Base-by-base conservation (phyloP, 2,329 filamentous ascomycete genomes). In the Phyllosticta citribraziliensis region DNA sequence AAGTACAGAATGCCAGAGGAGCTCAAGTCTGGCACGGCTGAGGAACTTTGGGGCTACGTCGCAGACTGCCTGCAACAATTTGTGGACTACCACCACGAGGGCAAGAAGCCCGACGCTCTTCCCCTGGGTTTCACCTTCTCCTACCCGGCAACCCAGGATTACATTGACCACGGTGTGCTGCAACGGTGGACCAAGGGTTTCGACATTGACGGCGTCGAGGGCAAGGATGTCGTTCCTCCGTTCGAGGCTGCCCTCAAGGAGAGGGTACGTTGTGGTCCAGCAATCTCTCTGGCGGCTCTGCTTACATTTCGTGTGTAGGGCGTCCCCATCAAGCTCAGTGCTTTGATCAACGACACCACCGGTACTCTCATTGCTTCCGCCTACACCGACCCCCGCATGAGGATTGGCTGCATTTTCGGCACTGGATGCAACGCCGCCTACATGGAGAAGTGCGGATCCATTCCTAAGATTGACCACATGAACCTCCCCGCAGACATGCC, bases 161-260 rank as follows among this genome's bases (percentile, higher is more conserved):
- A 91, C 75, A 92, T 97, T 68, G 91, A 97, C 67, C 89, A 96
- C 73, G 93, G 93, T 65, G 82, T 96, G 51, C 82, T 97, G 60
- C 93, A 97, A 76, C 86, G 91, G 67, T 97, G 93, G 93, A 97
- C 93, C 66, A 97, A 97, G 80, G 93, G 93, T 1, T 97, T 97
- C 69, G 92, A 97, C 70, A 96, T 97, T 71, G 82, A 86, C 52
- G 92, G 91, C 25, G 91, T 97, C 19, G 93, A 97, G 78, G 92
- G 92, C 50, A 70, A 92, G 55, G 93, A 97, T 70, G 89, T 96
- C 17, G 92, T 96, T 5, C 91, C 90, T 56, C 88, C 92, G 78
- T 88, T 97, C 64, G 88, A 96, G 74, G 84, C 83, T 58, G 90
- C 91, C 19, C 78, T 97, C 65, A 81, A 82, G 59, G 86, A 87